Evolutionary conservation across 345 rosid species (phyloP).

Genomic region (Pugionium cornutum): DNA sequence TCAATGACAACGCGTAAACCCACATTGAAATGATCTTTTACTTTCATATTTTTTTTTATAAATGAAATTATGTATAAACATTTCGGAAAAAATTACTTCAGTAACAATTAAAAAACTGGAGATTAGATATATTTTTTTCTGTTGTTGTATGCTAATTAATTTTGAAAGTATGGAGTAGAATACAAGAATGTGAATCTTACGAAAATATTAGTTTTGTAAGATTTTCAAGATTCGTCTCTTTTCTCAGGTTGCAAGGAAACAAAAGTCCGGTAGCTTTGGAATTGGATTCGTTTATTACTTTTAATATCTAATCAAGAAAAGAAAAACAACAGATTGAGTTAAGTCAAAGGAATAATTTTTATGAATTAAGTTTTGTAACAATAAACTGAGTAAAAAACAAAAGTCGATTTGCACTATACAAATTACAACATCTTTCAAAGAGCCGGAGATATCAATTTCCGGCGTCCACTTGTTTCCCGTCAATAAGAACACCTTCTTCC

Average conservation of each 20-base stretch:
- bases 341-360: no score
- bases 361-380: no score
- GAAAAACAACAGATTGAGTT: background rate
- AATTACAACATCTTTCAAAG: constrained; percentile 6
- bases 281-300: no score
- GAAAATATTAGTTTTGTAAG: constrained; percentile 1
- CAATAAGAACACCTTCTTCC: constrained; percentile 68
- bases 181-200: background rate
- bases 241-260: constrained; percentile 32
- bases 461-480: constrained; percentile 54
- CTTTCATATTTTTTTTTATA: background rate
- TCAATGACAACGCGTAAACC: constrained; percentile 6
- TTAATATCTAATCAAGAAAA: background rate
- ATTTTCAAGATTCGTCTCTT: constrained; percentile 25
- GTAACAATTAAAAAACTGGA: no score
- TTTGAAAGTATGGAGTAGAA: no score
- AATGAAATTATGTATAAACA: no score
- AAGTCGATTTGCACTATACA: constrained; percentile 20
- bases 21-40: background rate
- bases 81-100: no score
- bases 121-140: no score
- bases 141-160: no score
- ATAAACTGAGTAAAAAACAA: constrained; percentile 1
- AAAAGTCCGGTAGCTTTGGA: constrained; percentile 20
- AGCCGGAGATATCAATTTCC: constrained; percentile 30